Percentiles rank a stretch among this genome's conserved stretches.
phyloP scores from a whole-genome alignment of 495 filamentous ascomycete genomes.

The Tetracladium marchalianum region DNA sequence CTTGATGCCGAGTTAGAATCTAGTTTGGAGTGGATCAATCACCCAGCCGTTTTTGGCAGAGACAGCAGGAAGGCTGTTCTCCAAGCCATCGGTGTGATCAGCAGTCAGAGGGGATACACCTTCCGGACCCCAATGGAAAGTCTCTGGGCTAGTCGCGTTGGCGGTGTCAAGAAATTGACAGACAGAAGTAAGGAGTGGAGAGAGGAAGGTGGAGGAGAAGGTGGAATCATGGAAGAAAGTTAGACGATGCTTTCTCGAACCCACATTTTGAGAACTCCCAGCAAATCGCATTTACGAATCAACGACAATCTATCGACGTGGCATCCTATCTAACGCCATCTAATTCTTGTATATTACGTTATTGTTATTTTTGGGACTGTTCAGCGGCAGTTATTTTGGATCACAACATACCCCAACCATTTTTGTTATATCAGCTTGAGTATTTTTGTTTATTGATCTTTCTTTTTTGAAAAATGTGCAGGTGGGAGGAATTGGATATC shows the following conservation, averaged over 20 bases:
- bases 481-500: too few relatives aligned
- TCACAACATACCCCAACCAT: too few relatives aligned
- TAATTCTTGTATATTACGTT: too few relatives aligned
- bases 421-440: too few relatives aligned
- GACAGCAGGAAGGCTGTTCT: slow-evolving; percentile 93
- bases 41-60: slow-evolving; percentile 90
- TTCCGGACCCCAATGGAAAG: slow-evolving; percentile 81
- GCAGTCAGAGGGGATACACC: slow-evolving; percentile 86
- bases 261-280: too few relatives aligned
- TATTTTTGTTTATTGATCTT: too few relatives aligned
- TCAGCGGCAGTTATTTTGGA: too few relatives aligned
- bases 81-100: slow-evolving; percentile 93
- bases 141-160: slow-evolving; percentile 73
- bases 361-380: too few relatives aligned
- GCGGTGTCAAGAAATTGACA: slow-evolving; percentile 66
- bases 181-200: slow-evolving; percentile 78
- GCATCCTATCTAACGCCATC: too few relatives aligned
- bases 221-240: slow-evolving; percentile 70
- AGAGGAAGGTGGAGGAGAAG: slow-evolving; percentile 65
- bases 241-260: slow-evolving; percentile 17
- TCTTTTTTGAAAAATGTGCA: too few relatives aligned
- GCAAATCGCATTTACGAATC: too few relatives aligned
- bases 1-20: slow-evolving; percentile 86
- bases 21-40: slow-evolving; percentile 97
- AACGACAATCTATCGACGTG: too few relatives aligned